Base-by-base conservation (phyloP, 768 basidiomycete species). In the Suillus occidentalis region DNA sequence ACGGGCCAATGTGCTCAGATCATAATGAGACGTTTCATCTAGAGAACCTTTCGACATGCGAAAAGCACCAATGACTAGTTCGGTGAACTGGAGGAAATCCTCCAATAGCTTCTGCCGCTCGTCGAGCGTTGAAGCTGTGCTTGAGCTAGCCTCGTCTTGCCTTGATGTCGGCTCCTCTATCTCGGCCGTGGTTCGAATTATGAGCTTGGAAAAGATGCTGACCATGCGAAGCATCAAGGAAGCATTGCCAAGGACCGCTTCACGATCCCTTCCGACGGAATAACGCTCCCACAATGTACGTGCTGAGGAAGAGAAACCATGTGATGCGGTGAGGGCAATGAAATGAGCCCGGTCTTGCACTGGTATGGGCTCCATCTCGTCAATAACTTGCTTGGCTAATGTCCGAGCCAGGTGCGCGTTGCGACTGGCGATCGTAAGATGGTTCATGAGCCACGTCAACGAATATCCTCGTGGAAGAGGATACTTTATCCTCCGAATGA, bases 1-100 rank as follows among this genome's bases (percentile, higher is more conserved):
- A 64, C 89, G 83, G 2, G 89, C 88, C 42, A 89, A 78, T 10
- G 88, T 82, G 56, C 84, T 90, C 65, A 92, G 71, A 60, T 79
- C 76, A 58, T 70, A 76, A 74, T 87, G 89, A 45, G 75, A 69
- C 3, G 87, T 85, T 25, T 75, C 60, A 22, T 73, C 66, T 58
- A 89, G 68, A 9, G 89, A 86, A 37, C 78, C 72, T 70, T 86
- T 83, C 56, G 72, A 71, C 42, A 72, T 60, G 37, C 70, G 75
- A 74, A 81, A 91, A 49, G 77, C 77, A 18, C 67, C 67, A 37
- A 88, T 66, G 64, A 90, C 80, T 36, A 70, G 79, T 56, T 79
- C 72, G 25, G 81, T 78, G 68, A 89, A 88, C 22, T 66, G 67
- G 25, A 42, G 10, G n/a, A 63, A 63, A 57, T 73, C 68, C 7